Evolutionary conservation across 768 basidiomycete genomes (phyloP), one percentile per base, ranked within the genome.

Genomic region (Cystoderma amianthinum): DNA sequence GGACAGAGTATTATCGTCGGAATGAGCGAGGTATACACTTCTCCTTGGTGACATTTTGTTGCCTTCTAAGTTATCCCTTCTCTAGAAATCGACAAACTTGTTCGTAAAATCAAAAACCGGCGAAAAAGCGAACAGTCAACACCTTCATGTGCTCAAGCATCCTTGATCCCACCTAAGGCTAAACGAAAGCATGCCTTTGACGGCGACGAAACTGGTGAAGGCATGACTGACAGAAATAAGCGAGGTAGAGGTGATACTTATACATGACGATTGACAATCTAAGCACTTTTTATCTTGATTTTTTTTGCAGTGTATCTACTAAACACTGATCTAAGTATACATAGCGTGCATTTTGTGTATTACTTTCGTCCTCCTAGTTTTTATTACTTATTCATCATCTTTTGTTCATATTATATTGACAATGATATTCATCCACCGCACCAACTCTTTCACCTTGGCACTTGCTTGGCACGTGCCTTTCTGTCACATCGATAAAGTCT

Each of bases 1-100:
- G 82, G 82, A 67, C 61, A 15, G 78, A 82, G 52, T 77, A 71
- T 48, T 80, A 75, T 49, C 67, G 78, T 21, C 64, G 61, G 44
- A 61, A 78, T 45, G 72, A 78, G 54, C 37, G 54, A 44, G 59
- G 82, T 80, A 36, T n/a, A 9, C 17, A 61, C 15, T 58, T 48
- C n/a, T 12, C 10, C 13, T n/a, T 32, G 25, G n/a, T n/a, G n/a
- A n/a, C 36, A 15, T 28, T 12, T 17, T 32, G 11, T 22, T 44
- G 15, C 7, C 19, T 35, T n/a, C n/a, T 40, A 35, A 12, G 12
- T 13, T 42, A 22, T 18, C 32, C 4, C 23, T 42, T 46, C 32
- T 46, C 11, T 40, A 71, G 71, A 46, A 10, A 54, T 72, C 22
- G 35, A 59, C 23, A 62, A 50, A 39, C 55, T 74, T 22, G 69